Conservation (phyloP, 1,284 basidiomycete species). For the Malassezia slooffiae region DNA sequence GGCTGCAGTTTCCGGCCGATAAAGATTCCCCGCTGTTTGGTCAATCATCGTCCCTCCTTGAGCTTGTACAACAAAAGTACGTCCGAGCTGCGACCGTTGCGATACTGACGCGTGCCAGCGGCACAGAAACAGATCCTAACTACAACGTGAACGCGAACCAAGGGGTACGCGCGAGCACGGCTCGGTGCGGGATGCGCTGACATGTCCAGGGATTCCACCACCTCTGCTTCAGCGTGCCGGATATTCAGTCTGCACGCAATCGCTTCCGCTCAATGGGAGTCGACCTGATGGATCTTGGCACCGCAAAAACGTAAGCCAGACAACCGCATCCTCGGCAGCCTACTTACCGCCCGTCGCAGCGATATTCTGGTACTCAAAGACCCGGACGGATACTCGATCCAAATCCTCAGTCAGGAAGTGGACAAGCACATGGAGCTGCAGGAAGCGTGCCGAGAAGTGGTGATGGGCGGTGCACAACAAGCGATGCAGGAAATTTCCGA, state of each 20-base stretch:
- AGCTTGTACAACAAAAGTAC: slow-evolving; percentile 11
- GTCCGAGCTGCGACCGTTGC: neutral
- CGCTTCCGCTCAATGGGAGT: slow-evolving; percentile 14
- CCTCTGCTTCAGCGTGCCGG: slow-evolving; percentile 15
- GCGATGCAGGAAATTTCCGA: slow-evolving; percentile 2
- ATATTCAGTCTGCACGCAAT: slow-evolving; percentile 14
- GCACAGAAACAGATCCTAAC: slow-evolving; percentile 12
- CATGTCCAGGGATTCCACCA: slow-evolving; percentile 17
- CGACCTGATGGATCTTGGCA: slow-evolving; percentile 12
- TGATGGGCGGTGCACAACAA: slow-evolving; percentile 2
- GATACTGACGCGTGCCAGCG: slow-evolving; percentile 3
- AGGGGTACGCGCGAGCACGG: slow-evolving; percentile 2
- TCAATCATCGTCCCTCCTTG: slow-evolving; percentile 2
- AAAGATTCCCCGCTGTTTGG: slow-evolving; percentile 5
- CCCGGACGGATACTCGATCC: slow-evolving; percentile 19
- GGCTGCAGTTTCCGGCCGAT: slow-evolving; percentile 11
- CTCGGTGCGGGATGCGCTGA: neutral
- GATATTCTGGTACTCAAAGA: slow-evolving; percentile 13
- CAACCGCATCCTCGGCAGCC: neutral
- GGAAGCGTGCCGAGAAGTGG: slow-evolving; percentile 6
- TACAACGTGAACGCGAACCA: slow-evolving; percentile 2
- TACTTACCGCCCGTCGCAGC: slow-evolving; percentile 5
- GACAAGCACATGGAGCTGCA: slow-evolving; percentile 52
- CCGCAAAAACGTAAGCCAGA: slow-evolving; percentile 9
- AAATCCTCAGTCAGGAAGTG: slow-evolving; percentile 14